Conservation (phyloP, 2,329 filamentous ascomycete species). For the Paracorniculantispora psalliotae region DNA sequence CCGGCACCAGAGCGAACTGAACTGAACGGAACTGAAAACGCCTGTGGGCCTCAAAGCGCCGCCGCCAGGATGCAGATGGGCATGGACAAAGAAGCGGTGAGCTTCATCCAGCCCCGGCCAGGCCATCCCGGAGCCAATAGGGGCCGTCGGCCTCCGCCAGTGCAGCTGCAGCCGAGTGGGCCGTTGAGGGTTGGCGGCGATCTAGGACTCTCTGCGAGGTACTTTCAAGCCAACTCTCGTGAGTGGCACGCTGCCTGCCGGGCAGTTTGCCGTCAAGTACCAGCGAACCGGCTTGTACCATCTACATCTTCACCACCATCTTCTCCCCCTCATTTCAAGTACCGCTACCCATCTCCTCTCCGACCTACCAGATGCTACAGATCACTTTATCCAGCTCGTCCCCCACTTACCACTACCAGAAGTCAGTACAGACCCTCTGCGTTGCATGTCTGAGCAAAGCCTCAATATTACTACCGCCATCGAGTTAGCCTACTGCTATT, state of each 20-base stretch:
- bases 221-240: too few species aligned
- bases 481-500: neutral
- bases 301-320: neutral
- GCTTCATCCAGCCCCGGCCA: conserved; percentile 13
- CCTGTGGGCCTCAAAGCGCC: too few species aligned
- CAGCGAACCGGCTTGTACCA: neutral
- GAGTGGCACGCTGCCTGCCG: too few species aligned
- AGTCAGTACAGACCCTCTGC: too few species aligned
- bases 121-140: conserved; percentile 10
- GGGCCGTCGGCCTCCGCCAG: conserved; percentile 18
- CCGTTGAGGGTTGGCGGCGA: conserved; percentile 20
- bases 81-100: conserved; percentile 14
- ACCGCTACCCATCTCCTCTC: neutral
- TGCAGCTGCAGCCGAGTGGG: conserved; percentile 24
- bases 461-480: neutral
- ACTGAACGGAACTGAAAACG: too few species aligned
- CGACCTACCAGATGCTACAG: neutral
- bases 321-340: neutral
- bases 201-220: too few species aligned
- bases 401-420: neutral
- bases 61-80: neutral
- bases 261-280: too few species aligned
- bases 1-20: too few species aligned
- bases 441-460: neutral
- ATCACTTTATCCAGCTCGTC: conserved; percentile 5